A percentile compares a stretch with the other conserved stretches of the same genome.
phyloP scores from a whole-genome alignment of 2,329 filamentous ascomycete species.

The Cryphonectria nitschkei region DNA sequence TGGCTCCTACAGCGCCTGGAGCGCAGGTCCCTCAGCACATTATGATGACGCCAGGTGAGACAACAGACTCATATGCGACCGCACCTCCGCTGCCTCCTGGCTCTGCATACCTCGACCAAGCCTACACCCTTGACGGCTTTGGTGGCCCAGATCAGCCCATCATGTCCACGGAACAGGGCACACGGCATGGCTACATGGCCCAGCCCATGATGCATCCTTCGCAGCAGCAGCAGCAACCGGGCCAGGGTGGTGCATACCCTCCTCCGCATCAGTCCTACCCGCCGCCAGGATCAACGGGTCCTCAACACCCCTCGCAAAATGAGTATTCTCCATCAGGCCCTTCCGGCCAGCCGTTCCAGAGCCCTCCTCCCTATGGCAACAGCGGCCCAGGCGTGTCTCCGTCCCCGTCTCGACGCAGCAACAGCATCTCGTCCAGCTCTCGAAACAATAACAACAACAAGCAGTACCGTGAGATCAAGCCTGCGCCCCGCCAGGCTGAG shows the following conservation, averaged over 20 bases:
- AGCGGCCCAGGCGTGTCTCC: conserved; percentile 35
- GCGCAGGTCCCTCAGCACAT: conserved; percentile 16
- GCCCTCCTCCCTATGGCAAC: conserved; percentile 25
- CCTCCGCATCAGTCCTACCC: conserved; percentile 18
- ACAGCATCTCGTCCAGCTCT: conserved; percentile 40
- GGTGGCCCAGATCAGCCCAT: conserved; percentile 28
- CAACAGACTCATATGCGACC: conserved; percentile 8
- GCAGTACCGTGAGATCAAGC: conserved; percentile 61
- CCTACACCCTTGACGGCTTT: conserved; percentile 25
- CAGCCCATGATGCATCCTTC: conserved; percentile 23
- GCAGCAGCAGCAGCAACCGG: conserved; percentile 19
- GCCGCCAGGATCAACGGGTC: conserved; percentile 8
- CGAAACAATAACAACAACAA: conserved; percentile 27
- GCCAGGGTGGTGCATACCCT: conserved; percentile 11
- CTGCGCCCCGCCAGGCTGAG: conserved; percentile 57
- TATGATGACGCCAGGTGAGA: conserved; percentile 18
- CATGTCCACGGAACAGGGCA: conserved; percentile 28
- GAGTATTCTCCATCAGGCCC: conserved; percentile 18
- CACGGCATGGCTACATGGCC: conserved; percentile 25
- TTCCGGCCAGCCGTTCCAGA: conserved; percentile 22
- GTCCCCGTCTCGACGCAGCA: conserved; percentile 35
- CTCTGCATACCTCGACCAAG: conserved; percentile 22
- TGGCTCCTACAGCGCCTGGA: conserved; percentile 16
- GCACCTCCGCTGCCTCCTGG: conserved; percentile 15
- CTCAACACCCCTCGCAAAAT: conserved; percentile 14